Conservation (phyloP, 257 asterid genomes). For the Solanum medicagineum region DNA sequence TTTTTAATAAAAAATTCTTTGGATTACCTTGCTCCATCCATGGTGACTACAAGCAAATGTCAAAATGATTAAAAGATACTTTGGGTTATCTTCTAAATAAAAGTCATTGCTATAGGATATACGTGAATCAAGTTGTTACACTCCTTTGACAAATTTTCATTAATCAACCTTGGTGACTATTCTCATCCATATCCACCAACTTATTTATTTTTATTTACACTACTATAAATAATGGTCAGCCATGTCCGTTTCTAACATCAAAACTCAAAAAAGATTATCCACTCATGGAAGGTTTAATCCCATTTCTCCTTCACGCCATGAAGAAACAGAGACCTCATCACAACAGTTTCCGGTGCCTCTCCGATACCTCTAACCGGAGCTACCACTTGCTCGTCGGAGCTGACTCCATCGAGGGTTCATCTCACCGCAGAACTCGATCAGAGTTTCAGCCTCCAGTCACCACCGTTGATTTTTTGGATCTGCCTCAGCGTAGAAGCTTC, state of each 20-base stretch:
- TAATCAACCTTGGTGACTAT: background rate
- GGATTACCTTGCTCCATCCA: background rate
- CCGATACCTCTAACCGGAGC: slow-evolving; percentile 48
- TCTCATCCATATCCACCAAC: background rate
- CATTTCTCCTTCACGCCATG: slow-evolving; percentile 40
- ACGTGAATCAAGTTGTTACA: background rate
- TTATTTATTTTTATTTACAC: background rate
- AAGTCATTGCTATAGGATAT: background rate
- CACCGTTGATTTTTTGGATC: background rate
- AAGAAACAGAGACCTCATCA: slow-evolving; percentile 39
- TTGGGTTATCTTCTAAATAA: background rate
- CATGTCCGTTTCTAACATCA: background rate
- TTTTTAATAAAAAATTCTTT: too few species aligned
- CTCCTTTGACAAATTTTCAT: background rate
- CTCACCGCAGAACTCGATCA: slow-evolving; percentile 34
- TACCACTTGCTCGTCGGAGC: slow-evolving; percentile 33
- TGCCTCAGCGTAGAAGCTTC: slow-evolving; percentile 3
- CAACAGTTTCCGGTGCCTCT: slow-evolving; percentile 27
- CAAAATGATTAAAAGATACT: background rate
- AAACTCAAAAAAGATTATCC: background rate
- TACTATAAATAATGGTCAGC: background rate
- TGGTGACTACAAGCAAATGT: background rate
- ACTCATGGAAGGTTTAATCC: slow-evolving; percentile 61
- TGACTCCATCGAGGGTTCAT: slow-evolving; percentile 26
- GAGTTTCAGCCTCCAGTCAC: slow-evolving; percentile 12